These are phyloP conservation scores for Pseudocercospora vitis DNA, from an alignment of 2,329 filamentous ascomycete species.

Conservation along the genomic window DNA sequence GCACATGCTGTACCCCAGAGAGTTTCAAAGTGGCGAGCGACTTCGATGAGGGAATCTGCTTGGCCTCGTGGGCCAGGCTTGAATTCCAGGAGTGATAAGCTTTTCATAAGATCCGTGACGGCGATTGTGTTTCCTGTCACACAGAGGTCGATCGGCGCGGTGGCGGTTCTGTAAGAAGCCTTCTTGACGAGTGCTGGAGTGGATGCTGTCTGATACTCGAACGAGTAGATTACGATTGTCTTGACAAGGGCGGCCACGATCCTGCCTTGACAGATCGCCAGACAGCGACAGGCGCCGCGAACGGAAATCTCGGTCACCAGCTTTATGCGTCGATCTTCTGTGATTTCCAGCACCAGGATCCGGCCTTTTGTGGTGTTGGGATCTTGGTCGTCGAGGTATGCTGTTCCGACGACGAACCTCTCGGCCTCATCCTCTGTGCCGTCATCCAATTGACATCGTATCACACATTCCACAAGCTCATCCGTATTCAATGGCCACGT, in stretches of 20 bases:
- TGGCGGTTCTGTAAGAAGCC: slow-evolving; percentile 76
- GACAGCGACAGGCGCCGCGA: slow-evolving; percentile 76
- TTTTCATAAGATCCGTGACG: slow-evolving; percentile 92
- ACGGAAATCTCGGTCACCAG: slow-evolving; percentile 67
- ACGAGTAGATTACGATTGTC: slow-evolving; percentile 65
- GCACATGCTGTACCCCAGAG: slow-evolving; percentile 79
- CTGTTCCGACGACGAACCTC: slow-evolving; percentile 88
- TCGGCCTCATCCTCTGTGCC: slow-evolving; percentile 61
- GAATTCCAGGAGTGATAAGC: slow-evolving; percentile 75
- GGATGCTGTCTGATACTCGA: slow-evolving; percentile 57
- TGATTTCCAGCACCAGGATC: slow-evolving; percentile 81
- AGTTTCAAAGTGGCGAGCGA: slow-evolving; percentile 77
- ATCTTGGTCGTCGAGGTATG: slow-evolving; percentile 64
- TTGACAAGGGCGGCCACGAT: slow-evolving; percentile 89
- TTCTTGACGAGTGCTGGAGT: slow-evolving; percentile 62
- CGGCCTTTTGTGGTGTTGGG: slow-evolving; percentile 63
- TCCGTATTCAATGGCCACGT: slow-evolving; percentile 63
- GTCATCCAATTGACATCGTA: slow-evolving; percentile 70
- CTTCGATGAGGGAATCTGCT: slow-evolving; percentile 67
- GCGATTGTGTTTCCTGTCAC: slow-evolving; percentile 74
- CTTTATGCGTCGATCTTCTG: slow-evolving; percentile 70
- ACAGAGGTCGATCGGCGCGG: slow-evolving; percentile 77
- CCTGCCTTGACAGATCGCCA: slow-evolving; percentile 71
- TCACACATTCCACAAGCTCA: slow-evolving; percentile 83
- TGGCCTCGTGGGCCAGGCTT: slow-evolving; percentile 53